Conservation (phyloP, 2,329 filamentous ascomycete genomes). For the Sclerotinia glacialis region DNA sequence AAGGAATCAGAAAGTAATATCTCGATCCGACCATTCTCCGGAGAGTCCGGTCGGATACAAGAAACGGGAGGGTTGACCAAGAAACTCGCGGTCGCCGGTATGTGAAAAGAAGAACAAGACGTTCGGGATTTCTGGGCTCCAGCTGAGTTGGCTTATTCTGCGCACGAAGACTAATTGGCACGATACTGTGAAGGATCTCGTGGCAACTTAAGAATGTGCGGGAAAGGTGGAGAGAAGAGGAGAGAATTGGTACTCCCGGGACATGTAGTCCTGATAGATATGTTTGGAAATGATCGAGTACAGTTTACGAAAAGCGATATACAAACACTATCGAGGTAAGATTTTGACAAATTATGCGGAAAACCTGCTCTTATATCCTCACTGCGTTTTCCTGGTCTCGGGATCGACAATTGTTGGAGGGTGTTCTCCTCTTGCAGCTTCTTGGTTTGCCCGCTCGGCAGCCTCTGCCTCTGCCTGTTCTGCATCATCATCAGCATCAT, state of each 20-base stretch:
- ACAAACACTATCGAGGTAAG: not conserved
- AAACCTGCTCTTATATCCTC: not conserved
- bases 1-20: conserved; percentile 21
- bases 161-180: conserved; percentile 98
- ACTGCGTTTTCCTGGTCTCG: conserved; percentile 29
- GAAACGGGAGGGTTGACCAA: conserved; percentile 31
- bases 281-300: not conserved
- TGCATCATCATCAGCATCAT: conserved; percentile 50
- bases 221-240: not conserved
- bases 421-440: not conserved
- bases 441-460: not conserved
- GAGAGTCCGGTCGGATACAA: conserved; percentile 19
- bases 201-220: conserved; percentile 98
- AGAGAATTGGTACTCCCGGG: not conserved
- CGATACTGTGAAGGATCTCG: conserved; percentile 69
- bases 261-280: not conserved
- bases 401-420: conserved; percentile 9
- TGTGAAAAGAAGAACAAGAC: conserved; percentile 40
- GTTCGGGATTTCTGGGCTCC: conserved; percentile 40
- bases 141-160: conserved; percentile 52
- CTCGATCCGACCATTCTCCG: conserved; percentile 22
- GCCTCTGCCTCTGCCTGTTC: conserved; percentile 17
- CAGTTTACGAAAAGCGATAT: not conserved
- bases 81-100: conserved; percentile 31
- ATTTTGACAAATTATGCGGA: not conserved